Percentiles rank a stretch among this genome's conserved stretches.
Evolutionary conservation across 768 basidiomycete species (phyloP).

Genomic region (Leccinum obscurum): DNA sequence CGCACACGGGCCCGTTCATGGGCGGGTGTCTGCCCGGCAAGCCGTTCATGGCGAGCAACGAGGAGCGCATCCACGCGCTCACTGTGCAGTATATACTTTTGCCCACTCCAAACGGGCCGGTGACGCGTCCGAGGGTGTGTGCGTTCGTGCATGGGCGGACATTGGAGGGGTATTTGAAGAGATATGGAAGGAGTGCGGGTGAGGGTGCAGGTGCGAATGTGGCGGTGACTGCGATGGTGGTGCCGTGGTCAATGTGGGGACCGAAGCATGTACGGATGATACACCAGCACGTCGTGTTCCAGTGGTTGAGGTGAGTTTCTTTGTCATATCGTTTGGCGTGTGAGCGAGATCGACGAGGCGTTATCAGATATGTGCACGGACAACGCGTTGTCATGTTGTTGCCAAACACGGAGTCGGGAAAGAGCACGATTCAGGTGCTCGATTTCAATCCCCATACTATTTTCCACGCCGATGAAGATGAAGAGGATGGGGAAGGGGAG

Average conservation of each 20-base stretch:
- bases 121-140: constrained; percentile 19
- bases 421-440: constrained; percentile 23
- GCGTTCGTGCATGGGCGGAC: constrained; percentile 36
- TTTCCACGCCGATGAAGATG: not conserved
- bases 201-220: not conserved
- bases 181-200: not conserved
- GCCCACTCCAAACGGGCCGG: not conserved
- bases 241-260: constrained; percentile 44
- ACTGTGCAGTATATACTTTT: constrained; percentile 24
- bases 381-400: constrained; percentile 36
- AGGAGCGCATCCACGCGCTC: constrained; percentile 23
- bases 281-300: constrained; percentile 29
- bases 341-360: not conserved
- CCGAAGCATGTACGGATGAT: constrained; percentile 35
- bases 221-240: not conserved
- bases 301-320: constrained; percentile 39
- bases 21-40: constrained; percentile 24
- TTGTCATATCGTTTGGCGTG: not conserved
- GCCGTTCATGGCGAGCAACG: constrained; percentile 29
- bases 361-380: constrained; percentile 43
- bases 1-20: constrained; percentile 35
- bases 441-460: constrained; percentile 32
- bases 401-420: constrained; percentile 5
- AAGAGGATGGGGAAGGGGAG: too few relatives aligned
- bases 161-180: constrained; percentile 24